phyloP scores from a whole-genome alignment of 306 rosid genomes.

The Fragaria nilgerrensis region DNA sequence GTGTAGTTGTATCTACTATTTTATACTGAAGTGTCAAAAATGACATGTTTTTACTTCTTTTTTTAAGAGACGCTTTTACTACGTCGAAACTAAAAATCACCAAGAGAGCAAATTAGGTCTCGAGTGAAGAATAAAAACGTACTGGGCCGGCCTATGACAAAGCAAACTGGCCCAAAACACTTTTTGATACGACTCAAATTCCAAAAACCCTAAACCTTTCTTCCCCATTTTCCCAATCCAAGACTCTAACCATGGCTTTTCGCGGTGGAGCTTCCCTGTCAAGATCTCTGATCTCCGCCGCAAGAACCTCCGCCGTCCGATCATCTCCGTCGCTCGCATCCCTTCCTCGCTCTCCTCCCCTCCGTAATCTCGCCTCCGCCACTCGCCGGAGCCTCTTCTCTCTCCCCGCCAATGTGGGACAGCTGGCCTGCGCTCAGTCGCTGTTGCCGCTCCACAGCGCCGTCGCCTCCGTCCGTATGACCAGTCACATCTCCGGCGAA shows the following conservation, averaged over 20 bases:
- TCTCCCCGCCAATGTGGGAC: slow-evolving; percentile 23
- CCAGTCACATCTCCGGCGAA: slow-evolving; percentile 44
- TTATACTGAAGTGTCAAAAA: no score
- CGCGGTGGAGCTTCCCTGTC: slow-evolving; percentile 56
- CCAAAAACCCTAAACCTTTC: not conserved
- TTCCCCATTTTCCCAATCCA: not conserved
- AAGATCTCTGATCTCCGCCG: slow-evolving; percentile 44
- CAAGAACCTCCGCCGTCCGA: slow-evolving; percentile 37
- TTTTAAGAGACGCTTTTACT: no score
- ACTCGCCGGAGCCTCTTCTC: slow-evolving; percentile 38
- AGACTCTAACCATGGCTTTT: slow-evolving; percentile 38
- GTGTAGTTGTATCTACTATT: no score
- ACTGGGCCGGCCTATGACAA: not conserved
- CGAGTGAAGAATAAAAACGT: no score
- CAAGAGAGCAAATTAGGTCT: no score
- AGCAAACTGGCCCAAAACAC: not conserved
- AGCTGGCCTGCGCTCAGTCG: slow-evolving; percentile 50
- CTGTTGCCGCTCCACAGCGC: slow-evolving; percentile 55
- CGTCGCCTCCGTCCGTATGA: slow-evolving; percentile 39
- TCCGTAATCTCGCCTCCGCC: slow-evolving; percentile 33
- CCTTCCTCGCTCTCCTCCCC: slow-evolving; percentile 28
- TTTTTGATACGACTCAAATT: not conserved
- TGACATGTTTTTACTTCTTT: no score
- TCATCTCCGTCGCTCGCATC: slow-evolving; percentile 30
- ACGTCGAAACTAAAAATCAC: no score